A percentile compares a stretch with the other conserved stretches of the same genome.
phyloP scores from a whole-genome alignment of 768 basidiomycete genomes.

The Hypholoma sublateritium region DNA sequence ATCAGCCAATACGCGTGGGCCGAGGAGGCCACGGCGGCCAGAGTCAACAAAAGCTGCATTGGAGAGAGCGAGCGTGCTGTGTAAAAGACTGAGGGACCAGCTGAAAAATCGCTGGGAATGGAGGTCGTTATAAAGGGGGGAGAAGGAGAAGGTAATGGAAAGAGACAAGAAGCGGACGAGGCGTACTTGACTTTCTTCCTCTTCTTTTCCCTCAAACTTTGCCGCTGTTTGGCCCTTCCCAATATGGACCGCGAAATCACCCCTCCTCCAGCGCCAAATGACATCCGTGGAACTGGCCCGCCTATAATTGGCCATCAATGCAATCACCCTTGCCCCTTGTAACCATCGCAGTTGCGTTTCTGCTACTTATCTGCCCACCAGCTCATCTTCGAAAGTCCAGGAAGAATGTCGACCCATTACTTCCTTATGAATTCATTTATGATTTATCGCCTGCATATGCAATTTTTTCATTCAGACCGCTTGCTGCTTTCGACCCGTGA shows the following conservation, averaged over 20 bases:
- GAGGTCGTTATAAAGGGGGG: conserved; percentile 18
- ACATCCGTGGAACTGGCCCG: conserved; percentile 21
- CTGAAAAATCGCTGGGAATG: conserved; percentile 18
- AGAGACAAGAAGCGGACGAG: conserved; percentile 16
- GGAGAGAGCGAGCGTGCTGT: conserved; percentile 18
- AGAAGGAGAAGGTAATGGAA: conserved; percentile 14
- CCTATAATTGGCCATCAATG: conserved; percentile 20
- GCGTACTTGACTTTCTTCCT: background rate
- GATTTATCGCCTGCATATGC: background rate
- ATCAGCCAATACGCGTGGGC: conserved; percentile 48
- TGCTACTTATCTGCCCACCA: conserved; percentile 15
- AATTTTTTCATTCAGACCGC: background rate
- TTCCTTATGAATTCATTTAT: background rate
- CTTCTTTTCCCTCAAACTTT: conserved; percentile 17
- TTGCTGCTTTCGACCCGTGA: background rate
- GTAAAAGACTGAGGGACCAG: conserved; percentile 25
- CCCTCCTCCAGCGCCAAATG: conserved; percentile 10
- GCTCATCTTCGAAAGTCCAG: conserved; percentile 2
- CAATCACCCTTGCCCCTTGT: conserved; percentile 12
- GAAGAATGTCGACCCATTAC: background rate
- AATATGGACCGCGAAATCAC: conserved; percentile 15
- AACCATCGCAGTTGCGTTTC: conserved; percentile 10
- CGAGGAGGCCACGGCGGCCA: conserved; percentile 30
- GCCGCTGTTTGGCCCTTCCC: conserved; percentile 17
- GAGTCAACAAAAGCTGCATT: conserved; percentile 30